Evolutionary conservation across 805 yeast genomes (phyloP), one percentile per base, ranked within the genome.

Genomic region (Huiozyma naganishii): DNA sequence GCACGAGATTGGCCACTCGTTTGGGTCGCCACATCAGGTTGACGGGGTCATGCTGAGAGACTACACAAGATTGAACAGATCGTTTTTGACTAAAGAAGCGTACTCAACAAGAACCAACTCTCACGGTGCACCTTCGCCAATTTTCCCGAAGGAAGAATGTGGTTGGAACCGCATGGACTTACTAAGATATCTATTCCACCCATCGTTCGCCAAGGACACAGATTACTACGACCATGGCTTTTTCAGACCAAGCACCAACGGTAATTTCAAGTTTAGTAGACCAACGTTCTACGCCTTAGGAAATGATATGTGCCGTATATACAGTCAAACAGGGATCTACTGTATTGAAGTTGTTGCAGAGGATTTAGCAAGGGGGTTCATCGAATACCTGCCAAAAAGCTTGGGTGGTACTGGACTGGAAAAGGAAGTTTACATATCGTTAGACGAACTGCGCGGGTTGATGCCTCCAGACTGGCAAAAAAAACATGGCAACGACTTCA

Each of bases 21-120:
- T 90, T 36, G 95, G 96, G 0, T 83, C 90, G 50, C 97, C 97
- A 0, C 97, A 90, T 64, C 92, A 88, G 61, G 83, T 80, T 10
- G 68, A 72, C 51, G 97, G 97, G 13, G 83, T 90, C 28, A 92
- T 90, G 97, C 65, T 87, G 34, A 71, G 97, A 45, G 95, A 83
- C 45, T 92, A 89, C 58, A 70, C 79, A 17, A 76, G 80, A 46
- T 75, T 87, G 71, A 83, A 88, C 61, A 71, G 97, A 45, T 77
- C 86, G 8, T 92, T 88, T 57, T 69, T 81, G 66, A 77, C 95
- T 0, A 68, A 79, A 46, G 97, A 88, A 58, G 66, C 67, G 0
- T 61, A 64, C 29, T 74, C 84, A 43, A 46, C 70, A 8, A 67
- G 88, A 55, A 77, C 83, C 0, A 65, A 66, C 0, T 63, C 70